Percentiles rank a stretch among this genome's conserved stretches.
phyloP scores from a whole-genome alignment of 257 asterid species.

The Forsythia viridissima region DNA sequence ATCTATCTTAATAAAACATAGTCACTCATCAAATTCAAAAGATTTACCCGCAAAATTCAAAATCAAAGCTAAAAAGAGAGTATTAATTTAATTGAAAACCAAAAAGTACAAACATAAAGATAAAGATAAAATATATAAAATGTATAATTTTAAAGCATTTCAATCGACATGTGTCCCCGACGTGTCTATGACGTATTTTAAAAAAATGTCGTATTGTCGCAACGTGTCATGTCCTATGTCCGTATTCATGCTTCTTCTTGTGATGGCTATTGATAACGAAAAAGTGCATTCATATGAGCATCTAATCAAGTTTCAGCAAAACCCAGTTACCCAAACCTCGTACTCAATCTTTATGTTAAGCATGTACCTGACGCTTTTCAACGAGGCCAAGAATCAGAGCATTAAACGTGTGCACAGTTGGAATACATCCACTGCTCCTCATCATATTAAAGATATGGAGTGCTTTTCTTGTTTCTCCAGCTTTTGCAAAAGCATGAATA shows the following conservation, averaged over 20 bases:
- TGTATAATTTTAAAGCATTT: not conserved
- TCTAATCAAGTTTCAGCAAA: not conserved
- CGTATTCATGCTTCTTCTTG: not conserved
- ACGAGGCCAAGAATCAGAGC: conserved; percentile 91
- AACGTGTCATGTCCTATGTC: not conserved
- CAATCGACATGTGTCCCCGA: not conserved
- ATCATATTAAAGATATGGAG: conserved; percentile 69
- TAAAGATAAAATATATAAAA: too few species aligned
- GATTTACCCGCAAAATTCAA: not conserved
- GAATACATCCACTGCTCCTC: conserved; percentile 93
- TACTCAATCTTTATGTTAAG: conserved; percentile 1
- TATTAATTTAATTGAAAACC: too few species aligned
- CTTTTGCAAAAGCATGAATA: conserved; percentile 76
- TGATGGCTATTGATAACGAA: not conserved
- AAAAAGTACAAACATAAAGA: not conserved
- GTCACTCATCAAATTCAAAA: not conserved
- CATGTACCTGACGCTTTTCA: conserved; percentile 75
- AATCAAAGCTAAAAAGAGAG: not conserved
- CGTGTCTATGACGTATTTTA: too few species aligned
- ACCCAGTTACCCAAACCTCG: not conserved
- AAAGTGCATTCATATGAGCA: not conserved
- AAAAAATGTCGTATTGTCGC: not conserved
- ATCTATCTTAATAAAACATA: not conserved
- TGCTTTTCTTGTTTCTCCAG: conserved; percentile 76
- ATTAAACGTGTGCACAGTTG: conserved; percentile 84